phyloP scores from a whole-genome alignment of 148 eudicot genomes.

The Drosera capensis region DNA sequence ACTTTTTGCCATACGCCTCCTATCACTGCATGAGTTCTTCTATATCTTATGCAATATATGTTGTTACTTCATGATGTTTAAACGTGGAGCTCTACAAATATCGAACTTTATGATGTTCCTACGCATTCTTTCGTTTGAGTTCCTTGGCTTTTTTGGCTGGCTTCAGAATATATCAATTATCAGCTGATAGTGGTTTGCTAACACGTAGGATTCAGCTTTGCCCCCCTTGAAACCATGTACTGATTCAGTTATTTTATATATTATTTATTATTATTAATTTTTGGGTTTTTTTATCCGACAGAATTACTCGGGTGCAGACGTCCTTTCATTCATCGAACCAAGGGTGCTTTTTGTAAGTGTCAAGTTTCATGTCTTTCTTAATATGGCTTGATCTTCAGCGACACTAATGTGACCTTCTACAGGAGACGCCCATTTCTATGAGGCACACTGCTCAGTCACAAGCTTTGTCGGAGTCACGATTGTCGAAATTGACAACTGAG shows the following conservation, averaged over 20 bases:
- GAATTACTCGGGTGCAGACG: conserved; percentile 48
- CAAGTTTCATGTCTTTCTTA: too few relatives aligned
- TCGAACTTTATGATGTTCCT: too few relatives aligned
- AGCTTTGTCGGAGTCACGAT: conserved; percentile 61
- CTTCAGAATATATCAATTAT: too few relatives aligned
- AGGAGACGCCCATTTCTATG: conserved; percentile 90
- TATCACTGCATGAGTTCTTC: too few relatives aligned
- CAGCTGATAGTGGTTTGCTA: too few relatives aligned
- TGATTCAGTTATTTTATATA: not conserved
- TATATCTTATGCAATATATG: too few relatives aligned
- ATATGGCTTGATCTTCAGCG: conserved; percentile 1
- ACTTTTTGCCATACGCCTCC: too few relatives aligned
- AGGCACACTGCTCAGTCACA: conserved; percentile 43
- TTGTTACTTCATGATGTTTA: too few relatives aligned
- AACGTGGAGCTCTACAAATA: too few relatives aligned
- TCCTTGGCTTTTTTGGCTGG: too few relatives aligned
- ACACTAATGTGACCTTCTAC: conserved; percentile 8
- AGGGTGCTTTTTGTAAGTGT: conserved; percentile 61
- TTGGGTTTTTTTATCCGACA: conserved; percentile 25
- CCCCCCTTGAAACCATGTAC: not conserved
- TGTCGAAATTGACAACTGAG: conserved; percentile 58
- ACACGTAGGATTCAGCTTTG: too few relatives aligned
- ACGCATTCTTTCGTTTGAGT: too few relatives aligned
- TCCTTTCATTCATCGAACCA: conserved; percentile 44
- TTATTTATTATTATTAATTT: conserved; percentile 1